phyloP scores from a whole-genome alignment of 2,329 filamentous ascomycete genomes.

The Thermochaetoides dissita region DNA sequence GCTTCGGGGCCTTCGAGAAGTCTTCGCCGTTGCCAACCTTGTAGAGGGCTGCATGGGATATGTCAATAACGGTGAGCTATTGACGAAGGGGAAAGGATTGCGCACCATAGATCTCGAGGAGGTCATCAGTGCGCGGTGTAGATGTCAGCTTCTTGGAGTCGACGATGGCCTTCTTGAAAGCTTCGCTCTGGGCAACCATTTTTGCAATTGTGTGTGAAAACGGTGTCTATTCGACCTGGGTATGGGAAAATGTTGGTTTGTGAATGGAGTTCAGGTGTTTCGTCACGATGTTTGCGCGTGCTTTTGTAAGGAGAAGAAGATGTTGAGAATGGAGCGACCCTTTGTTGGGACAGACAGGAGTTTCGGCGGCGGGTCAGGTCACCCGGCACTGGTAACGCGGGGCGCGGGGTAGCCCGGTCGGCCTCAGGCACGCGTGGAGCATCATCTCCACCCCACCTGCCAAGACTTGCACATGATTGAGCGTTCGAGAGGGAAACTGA shows the following conservation, averaged over 20 bases:
- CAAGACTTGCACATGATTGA: too few species aligned
- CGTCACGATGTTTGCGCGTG: background rate
- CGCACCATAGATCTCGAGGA: conserved; percentile 50
- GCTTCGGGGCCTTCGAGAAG: conserved; percentile 38
- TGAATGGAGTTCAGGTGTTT: background rate
- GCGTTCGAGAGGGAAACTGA: too few species aligned
- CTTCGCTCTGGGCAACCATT: conserved; percentile 28
- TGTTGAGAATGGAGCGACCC: too few species aligned
- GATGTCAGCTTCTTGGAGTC: conserved; percentile 55
- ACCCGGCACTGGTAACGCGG: too few species aligned
- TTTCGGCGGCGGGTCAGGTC: too few species aligned
- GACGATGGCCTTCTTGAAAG: conserved; percentile 41
- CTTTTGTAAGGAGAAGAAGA: background rate
- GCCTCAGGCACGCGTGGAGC: too few species aligned
- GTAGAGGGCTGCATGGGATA: conserved; percentile 33
- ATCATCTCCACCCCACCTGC: too few species aligned
- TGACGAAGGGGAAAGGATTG: background rate
- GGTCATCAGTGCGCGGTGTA: conserved; percentile 50
- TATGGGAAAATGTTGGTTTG: background rate
- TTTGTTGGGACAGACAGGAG: too few species aligned
- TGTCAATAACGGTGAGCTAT: background rate
- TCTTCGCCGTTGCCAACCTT: conserved; percentile 46
- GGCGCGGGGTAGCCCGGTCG: too few species aligned
- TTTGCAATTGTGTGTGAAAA: background rate
- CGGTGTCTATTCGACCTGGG: too few species aligned